Percentiles rank a stretch among this genome's conserved stretches.
Conservation (phyloP, 163 green algal genomes). For the Prototheca cutis region DNA sequence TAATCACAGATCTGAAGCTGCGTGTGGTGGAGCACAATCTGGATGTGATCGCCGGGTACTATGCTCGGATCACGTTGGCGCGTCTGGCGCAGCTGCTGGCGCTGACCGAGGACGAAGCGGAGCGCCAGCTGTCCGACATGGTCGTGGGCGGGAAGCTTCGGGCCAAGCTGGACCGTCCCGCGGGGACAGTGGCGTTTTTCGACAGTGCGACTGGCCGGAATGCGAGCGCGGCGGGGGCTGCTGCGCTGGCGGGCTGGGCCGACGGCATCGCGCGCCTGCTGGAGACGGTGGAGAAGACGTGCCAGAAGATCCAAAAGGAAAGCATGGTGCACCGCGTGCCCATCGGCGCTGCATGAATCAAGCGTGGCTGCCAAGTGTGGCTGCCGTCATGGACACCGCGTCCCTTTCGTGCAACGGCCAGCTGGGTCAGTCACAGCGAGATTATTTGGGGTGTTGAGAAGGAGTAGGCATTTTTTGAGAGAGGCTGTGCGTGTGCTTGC, state of each 20-base stretch:
- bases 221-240: slow-evolving; percentile 25
- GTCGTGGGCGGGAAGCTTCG: slow-evolving; percentile 72
- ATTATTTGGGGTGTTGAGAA: too few relatives aligned
- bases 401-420: too few relatives aligned
- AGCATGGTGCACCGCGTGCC: slow-evolving; percentile 82
- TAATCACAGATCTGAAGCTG: slow-evolving; percentile 34
- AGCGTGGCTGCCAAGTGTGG: too few relatives aligned
- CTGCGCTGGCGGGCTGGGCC: slow-evolving; percentile 70
- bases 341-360: not conserved
- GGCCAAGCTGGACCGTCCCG: slow-evolving; percentile 86
- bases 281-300: slow-evolving; percentile 76
- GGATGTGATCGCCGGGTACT: slow-evolving; percentile 83
- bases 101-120: slow-evolving; percentile 61
- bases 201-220: not conserved
- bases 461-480: too few relatives aligned
- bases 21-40: slow-evolving; percentile 95
- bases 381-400: too few relatives aligned
- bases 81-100: slow-evolving; percentile 80
- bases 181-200: slow-evolving; percentile 67
- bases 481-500: too few relatives aligned
- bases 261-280: slow-evolving; percentile 74
- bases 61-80: slow-evolving; percentile 70
- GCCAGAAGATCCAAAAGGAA: slow-evolving; percentile 95
- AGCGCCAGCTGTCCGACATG: slow-evolving; percentile 84
- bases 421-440: too few relatives aligned